Percentiles rank a stretch among this genome's conserved stretches.
phyloP scores from a whole-genome alignment of 139 green algal genomes.

The Parachlorella kessleri region DNA sequence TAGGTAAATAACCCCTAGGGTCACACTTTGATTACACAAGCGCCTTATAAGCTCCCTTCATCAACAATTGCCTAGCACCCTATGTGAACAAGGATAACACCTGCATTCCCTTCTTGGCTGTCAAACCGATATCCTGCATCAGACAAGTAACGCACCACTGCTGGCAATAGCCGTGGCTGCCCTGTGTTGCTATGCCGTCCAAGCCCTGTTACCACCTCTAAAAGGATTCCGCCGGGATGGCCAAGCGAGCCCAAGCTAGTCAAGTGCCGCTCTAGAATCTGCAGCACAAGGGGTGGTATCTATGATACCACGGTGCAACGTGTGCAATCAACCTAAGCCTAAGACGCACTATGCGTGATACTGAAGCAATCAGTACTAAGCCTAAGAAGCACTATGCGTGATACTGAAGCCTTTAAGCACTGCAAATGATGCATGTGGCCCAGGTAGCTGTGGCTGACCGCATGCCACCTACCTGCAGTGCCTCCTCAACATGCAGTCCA shows the following conservation, averaged over 20 bases:
- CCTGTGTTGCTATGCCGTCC: constrained; percentile 24
- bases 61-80: too few relatives aligned
- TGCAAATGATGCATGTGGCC: neutral
- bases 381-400: neutral
- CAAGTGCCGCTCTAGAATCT: constrained; percentile 39
- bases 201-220: constrained; percentile 21
- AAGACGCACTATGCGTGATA: too few relatives aligned
- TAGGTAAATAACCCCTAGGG: too few relatives aligned
- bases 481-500: constrained; percentile 28
- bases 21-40: too few relatives aligned
- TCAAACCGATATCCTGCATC: constrained; percentile 40
- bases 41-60: too few relatives aligned
- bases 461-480: neutral
- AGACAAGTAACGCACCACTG: constrained; percentile 42
- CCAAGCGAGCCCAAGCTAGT: constrained; percentile 31
- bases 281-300: too few relatives aligned
- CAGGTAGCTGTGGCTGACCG: neutral
- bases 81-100: constrained; percentile 23
- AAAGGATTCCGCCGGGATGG: constrained; percentile 41
- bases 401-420: neutral
- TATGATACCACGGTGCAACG: too few relatives aligned
- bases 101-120: constrained; percentile 29
- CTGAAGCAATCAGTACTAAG: neutral
- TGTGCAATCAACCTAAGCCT: neutral
- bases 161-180: constrained; percentile 38